Conservation (phyloP, 2,329 filamentous ascomycete genomes). For the Alternaria rosae region DNA sequence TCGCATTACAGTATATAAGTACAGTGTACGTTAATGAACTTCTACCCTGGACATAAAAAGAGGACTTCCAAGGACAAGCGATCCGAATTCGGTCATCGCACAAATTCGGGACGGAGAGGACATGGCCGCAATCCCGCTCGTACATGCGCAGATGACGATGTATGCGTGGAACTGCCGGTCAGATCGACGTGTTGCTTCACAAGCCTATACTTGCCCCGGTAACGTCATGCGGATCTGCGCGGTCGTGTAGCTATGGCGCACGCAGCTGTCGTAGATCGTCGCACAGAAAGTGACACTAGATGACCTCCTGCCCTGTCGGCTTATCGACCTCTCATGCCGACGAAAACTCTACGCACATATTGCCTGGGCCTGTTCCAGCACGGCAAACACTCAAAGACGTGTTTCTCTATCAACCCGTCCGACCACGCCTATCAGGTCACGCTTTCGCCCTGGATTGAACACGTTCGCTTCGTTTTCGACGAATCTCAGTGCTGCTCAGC, state of each 20-base stretch:
- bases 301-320: conserved; percentile 17
- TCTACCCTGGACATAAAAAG: no score
- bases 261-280: conserved; percentile 29
- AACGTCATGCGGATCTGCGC: conserved; percentile 33
- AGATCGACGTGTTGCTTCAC: conserved; percentile 20
- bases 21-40: no score
- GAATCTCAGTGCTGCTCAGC: conserved; percentile 90
- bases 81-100: background rate
- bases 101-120: background rate
- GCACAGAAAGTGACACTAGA: conserved; percentile 32
- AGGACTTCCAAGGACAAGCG: no score
- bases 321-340: conserved; percentile 14
- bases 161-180: conserved; percentile 12
- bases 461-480: conserved; percentile 51
- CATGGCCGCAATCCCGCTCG: background rate
- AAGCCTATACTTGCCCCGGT: conserved; percentile 21
- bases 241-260: conserved; percentile 31
- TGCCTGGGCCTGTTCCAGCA: conserved; percentile 17
- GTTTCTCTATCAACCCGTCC: conserved; percentile 5
- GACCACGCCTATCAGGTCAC: conserved; percentile 15
- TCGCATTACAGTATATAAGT: background rate
- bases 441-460: conserved; percentile 31
- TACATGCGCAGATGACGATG: conserved; percentile 7
- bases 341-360: conserved; percentile 14
- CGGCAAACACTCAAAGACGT: conserved; percentile 16